Evolutionary conservation across 2,329 filamentous ascomycete species (phyloP).

Genomic region (Pezicula carpinea): DNA sequence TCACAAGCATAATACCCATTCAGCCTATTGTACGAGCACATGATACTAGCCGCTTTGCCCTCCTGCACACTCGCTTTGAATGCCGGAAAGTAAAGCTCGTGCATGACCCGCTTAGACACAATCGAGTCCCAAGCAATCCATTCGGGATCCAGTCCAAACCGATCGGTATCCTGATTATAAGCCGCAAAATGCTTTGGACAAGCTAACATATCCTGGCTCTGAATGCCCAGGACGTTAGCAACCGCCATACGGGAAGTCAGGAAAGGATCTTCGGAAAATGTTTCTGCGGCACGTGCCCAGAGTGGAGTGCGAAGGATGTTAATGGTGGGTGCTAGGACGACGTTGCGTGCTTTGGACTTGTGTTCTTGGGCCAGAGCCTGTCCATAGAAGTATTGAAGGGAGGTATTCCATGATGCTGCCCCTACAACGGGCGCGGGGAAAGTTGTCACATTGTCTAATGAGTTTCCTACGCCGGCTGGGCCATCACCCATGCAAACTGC

Average conservation of each 20-base stretch:
- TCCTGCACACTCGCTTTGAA: slow-evolving; percentile 37
- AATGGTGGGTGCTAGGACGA: slow-evolving; percentile 60
- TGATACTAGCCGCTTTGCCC: slow-evolving; percentile 35
- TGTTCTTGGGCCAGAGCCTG: slow-evolving; percentile 62
- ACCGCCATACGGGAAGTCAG: slow-evolving; percentile 37
- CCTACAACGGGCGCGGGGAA: slow-evolving; percentile 4
- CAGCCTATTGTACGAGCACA: slow-evolving; percentile 39
- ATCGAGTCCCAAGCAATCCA: slow-evolving; percentile 28
- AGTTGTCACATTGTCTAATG: slow-evolving; percentile 10
- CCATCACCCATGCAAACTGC: slow-evolving; percentile 24
- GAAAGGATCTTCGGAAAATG: slow-evolving; percentile 41
- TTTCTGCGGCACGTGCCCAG: slow-evolving; percentile 41
- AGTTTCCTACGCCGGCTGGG: slow-evolving; percentile 20
- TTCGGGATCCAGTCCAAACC: slow-evolving; percentile 43
- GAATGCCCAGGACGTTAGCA: slow-evolving; percentile 36
- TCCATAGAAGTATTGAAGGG: slow-evolving; percentile 56
- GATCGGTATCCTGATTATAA: slow-evolving; percentile 32
- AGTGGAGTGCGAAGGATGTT: slow-evolving; percentile 41
- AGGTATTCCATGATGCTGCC: slow-evolving; percentile 61
- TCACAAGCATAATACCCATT: slow-evolving; percentile 37
- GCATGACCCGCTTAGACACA: slow-evolving; percentile 30
- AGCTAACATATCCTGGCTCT: slow-evolving; percentile 35
- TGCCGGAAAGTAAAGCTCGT: slow-evolving; percentile 36
- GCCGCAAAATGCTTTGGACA: slow-evolving; percentile 40
- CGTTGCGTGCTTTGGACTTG: slow-evolving; percentile 61